Base-by-base conservation (phyloP, 1,139 yeast species). In the Suhomyces anneliseae region DNA sequence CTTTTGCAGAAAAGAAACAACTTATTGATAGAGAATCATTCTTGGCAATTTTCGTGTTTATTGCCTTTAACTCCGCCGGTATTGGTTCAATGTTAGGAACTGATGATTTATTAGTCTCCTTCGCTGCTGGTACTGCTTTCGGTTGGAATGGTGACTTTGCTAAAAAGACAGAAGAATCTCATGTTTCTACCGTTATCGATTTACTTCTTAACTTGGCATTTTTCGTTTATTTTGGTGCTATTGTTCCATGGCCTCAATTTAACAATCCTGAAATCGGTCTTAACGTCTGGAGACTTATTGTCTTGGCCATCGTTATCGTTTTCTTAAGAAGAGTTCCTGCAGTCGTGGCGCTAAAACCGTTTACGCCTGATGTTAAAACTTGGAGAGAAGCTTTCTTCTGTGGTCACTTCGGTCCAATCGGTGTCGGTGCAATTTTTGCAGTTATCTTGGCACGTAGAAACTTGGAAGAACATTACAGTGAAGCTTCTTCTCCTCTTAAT, bases 401-500 rank as follows among this genome's bases (percentile, higher is more conserved):
- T 65, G 98, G 98, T 24, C 98, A 93, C 70, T 93, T 93, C 65
- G 99, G 99, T 40, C 99, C 99, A 8, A 90, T 93, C 62, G 99
- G 99, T 46, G 99, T 93, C 9, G 98, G 98, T 54, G 98, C 98
- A 1, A 81, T 93, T 19, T 93, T 89, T 68, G 96, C 96, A 19
- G 84, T 92, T 11, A 86, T 93, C 49, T 72, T 92, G 56, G 93
- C 97, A 1, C 79, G 95, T 55, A 81, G 83, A 14, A 93, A 88
- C 55, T 74, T 93, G 40, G 96, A 90, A 60, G 74, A 72, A 10
- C 72, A 70, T 53, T 71, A 59, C 52, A 76, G 81, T 10, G 74
- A 72, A 2, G 83, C 79, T 42, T 83, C 83, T 19, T 85, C 92
- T 0, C 88, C 89, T 0, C 65, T 86, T 34, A 70, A 69, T 11